These are phyloP conservation scores for Dendryphion nanum DNA, from an alignment of 2,329 filamentous ascomycete genomes.

Conservation along the genomic window DNA sequence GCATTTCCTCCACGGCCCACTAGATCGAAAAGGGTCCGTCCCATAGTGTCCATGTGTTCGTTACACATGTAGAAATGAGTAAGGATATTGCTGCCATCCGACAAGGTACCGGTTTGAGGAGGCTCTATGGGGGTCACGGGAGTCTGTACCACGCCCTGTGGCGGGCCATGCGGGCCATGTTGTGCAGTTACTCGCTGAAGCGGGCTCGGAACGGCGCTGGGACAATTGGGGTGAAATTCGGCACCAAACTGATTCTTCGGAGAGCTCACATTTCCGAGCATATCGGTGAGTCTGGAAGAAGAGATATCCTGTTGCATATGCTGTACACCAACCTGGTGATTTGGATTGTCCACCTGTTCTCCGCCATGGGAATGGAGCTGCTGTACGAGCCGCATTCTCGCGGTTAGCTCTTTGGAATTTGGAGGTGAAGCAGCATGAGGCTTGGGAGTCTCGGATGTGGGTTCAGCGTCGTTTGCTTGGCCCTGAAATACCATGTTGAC, in stretches of 20 bases:
- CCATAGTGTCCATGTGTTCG: conserved; percentile 35
- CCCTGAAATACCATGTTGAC: conserved; percentile 28
- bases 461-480: no score
- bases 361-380: no score
- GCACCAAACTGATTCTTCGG: conserved; percentile 7
- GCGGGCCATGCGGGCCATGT: conserved; percentile 1
- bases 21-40: conserved; percentile 25
- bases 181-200: conserved; percentile 15
- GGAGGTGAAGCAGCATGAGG: no score
- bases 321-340: background rate
- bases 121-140: background rate
- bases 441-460: no score
- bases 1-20: conserved; percentile 20
- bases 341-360: no score
- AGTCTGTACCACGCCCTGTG: conserved; percentile 4
- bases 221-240: conserved; percentile 19
- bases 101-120: background rate
- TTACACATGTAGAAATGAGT: conserved; percentile 37
- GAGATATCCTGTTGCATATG: conserved; percentile 17
- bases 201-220: conserved; percentile 33
- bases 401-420: no score
- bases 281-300: conserved; percentile 26
- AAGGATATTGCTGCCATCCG: conserved; percentile 10
- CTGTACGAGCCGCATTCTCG: no score
- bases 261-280: conserved; percentile 22